These are phyloP conservation scores for Dendrocalamus latiflorus DNA, from an alignment of 202 grass and related monocot species.

Conservation along the genomic window DNA sequence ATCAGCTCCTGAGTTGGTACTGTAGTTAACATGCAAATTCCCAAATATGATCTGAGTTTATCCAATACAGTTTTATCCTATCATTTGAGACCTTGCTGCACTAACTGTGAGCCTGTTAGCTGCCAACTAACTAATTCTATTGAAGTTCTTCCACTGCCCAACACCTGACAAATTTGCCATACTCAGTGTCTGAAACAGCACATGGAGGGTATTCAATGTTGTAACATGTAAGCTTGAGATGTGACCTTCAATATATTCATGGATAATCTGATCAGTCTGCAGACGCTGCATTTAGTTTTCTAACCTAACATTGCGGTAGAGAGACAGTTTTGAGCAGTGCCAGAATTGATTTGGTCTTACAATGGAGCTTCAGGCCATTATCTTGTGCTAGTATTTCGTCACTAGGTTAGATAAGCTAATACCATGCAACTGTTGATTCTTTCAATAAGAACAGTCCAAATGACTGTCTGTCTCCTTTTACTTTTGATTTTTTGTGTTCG, in stretches of 20 bases:
- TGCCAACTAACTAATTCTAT: conserved; percentile 29
- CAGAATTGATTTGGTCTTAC: conserved; percentile 8
- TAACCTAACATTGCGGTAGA: conserved; percentile 26
- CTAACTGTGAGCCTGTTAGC: conserved; percentile 32
- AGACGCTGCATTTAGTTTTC: conserved; percentile 30
- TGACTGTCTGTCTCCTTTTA: conserved; percentile 2
- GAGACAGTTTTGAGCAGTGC: conserved; percentile 13
- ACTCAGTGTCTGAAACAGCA: conserved; percentile 26
- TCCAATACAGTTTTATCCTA: conserved; percentile 10
- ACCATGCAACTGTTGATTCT: not conserved
- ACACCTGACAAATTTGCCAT: too few relatives aligned
- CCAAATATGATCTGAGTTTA: conserved; percentile 7
- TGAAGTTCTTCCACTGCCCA: conserved; percentile 29
- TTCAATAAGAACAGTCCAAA: not conserved
- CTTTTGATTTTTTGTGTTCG: not conserved
- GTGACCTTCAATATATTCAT: conserved; percentile 30
- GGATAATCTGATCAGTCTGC: conserved; percentile 25
- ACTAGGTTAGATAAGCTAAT: conserved; percentile 9
- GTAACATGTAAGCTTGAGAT: conserved; percentile 37
- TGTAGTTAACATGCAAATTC: conserved; percentile 5
- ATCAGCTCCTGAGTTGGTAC: not conserved
- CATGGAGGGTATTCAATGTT: conserved; percentile 45
- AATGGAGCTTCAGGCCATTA: conserved; percentile 15
- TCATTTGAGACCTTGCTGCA: conserved; percentile 19
- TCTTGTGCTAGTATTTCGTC: conserved; percentile 5